Evolutionary conservation across 441 rosid genomes (phyloP).

Genomic region (Corymbia calophylla): DNA sequence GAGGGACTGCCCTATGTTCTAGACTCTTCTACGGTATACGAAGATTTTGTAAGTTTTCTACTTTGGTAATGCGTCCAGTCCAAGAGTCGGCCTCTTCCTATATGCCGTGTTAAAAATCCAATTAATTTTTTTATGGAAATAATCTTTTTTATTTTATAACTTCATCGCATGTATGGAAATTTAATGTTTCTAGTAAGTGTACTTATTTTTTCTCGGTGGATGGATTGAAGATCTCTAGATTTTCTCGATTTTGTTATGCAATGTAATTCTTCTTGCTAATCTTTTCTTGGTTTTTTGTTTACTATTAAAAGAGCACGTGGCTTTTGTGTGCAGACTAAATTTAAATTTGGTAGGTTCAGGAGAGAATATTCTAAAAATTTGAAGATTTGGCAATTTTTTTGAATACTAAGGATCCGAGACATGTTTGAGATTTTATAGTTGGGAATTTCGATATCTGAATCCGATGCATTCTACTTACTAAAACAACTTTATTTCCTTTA

Average conservation of each 20-base stretch:
- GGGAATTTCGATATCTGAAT: accelerated
- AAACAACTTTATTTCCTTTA: background rate
- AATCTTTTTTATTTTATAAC: no score
- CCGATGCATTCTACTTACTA: accelerated
- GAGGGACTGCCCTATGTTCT: accelerated
- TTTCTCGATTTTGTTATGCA: accelerated
- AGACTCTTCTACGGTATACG: background rate
- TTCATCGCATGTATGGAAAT: background rate
- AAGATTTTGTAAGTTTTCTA: background rate
- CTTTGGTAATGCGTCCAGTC: background rate
- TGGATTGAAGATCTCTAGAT: accelerated
- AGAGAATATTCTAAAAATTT: accelerated
- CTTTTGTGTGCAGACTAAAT: background rate
- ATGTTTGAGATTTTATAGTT: background rate
- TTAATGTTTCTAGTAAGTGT: background rate
- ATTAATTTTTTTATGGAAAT: background rate
- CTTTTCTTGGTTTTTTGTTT: background rate
- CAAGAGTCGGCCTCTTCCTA: background rate
- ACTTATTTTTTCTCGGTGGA: accelerated
- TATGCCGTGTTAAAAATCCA: accelerated
- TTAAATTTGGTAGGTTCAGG: accelerated
- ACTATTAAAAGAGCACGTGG: accelerated
- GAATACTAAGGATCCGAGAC: background rate
- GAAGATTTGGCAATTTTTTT: background rate
- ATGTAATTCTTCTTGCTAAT: background rate